Base-by-base conservation (phyloP, 2,329 filamentous ascomycete genomes). In the Lecanicillium sp. region DNA sequence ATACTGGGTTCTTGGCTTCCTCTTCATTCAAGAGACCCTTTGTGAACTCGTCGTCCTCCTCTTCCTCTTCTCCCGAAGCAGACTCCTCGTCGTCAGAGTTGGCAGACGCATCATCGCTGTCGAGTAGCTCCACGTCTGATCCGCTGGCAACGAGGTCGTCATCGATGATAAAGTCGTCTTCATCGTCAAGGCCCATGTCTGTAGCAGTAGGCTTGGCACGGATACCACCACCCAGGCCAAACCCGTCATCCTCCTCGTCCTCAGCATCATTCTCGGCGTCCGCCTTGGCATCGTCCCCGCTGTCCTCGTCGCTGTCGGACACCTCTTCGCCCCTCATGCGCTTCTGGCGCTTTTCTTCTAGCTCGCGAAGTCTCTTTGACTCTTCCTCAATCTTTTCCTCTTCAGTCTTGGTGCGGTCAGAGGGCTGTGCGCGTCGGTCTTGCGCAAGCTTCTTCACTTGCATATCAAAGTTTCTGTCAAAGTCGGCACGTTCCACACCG, bases 151-250 rank as follows among this genome's bases (percentile, higher is more conserved):
- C 74, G 13, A 97, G 71, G 53, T 94, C 84, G 45, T 92, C 86
- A 43, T 97, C 90, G 45, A 96, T 80, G 18, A 90, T 58, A 52
- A 97, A 97, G 50, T 96, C 87, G 51, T 97, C 90, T 56, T 97
- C 90, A 49, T 96, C 90, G 47, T 95, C 88, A 25, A 94, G 81
- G 5, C 80, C 85, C 14, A 88, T 59, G 42, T 82, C 73, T 10
- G 73, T 69, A 4, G 72, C 73, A 7, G 76, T 78, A 22, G 69
- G 70, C 17, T 70, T 67, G 38, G 66, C 63, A 50, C 67, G 74
- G 46, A 81, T 76, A 31, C 78, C 78, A 35, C 60, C 56, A 25
- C 79, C 79, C 13, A 83, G 63, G 3, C 74, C 74, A 55, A 77
- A 84, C 40, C 73, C 70, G 22, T 78, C 74, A 12, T 69, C 71